Percentiles rank a stretch among this genome's conserved stretches.
Evolutionary conservation across 208 protist genomes (phyloP).

Genomic region (Trypanosoma platydactyli): DNA sequence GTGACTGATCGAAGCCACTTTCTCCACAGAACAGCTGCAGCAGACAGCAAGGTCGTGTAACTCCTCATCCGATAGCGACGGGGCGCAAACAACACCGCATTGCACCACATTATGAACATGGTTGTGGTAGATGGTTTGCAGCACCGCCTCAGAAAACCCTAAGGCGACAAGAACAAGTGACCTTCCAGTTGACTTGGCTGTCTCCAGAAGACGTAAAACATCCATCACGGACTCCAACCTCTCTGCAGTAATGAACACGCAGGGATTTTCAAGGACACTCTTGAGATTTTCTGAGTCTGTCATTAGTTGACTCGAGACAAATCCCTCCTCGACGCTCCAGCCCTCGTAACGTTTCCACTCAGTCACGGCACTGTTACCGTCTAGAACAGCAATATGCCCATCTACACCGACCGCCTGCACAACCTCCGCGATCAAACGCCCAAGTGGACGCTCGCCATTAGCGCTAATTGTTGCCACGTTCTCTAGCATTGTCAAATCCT

Average conservation of each 20-base stretch:
- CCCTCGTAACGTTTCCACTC: slow-evolving; percentile 97
- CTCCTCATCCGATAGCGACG: slow-evolving; percentile 98
- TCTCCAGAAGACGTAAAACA: slow-evolving; percentile 74
- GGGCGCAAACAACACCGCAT: slow-evolving; percentile 92
- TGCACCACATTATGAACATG: slow-evolving; percentile 96
- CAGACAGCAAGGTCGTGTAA: slow-evolving; percentile 98
- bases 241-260: slow-evolving; percentile 90
- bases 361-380: slow-evolving; percentile 96
- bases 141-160: slow-evolving; percentile 63
- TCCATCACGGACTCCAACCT: slow-evolving; percentile 57
- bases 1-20: slow-evolving; percentile 69
- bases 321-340: slow-evolving; percentile 98
- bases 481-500: slow-evolving; percentile 88
- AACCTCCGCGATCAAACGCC: slow-evolving; percentile 96
- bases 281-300: slow-evolving; percentile 93
- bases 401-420: slow-evolving; percentile 98
- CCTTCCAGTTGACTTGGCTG: slow-evolving; percentile 38
- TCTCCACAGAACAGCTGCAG: slow-evolving; percentile 94
- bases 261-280: slow-evolving; percentile 94
- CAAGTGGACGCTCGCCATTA: slow-evolving; percentile 98
- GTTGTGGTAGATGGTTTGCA: slow-evolving; percentile 88
- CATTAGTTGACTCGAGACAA: slow-evolving; percentile 98
- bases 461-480: slow-evolving; percentile 99
- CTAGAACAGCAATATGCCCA: slow-evolving; percentile 98
- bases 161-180: slow-evolving; percentile 79